These are phyloP conservation scores for Penicillium sp. DNA, from an alignment of 2,329 filamentous ascomycete species.

Conservation along the genomic window DNA sequence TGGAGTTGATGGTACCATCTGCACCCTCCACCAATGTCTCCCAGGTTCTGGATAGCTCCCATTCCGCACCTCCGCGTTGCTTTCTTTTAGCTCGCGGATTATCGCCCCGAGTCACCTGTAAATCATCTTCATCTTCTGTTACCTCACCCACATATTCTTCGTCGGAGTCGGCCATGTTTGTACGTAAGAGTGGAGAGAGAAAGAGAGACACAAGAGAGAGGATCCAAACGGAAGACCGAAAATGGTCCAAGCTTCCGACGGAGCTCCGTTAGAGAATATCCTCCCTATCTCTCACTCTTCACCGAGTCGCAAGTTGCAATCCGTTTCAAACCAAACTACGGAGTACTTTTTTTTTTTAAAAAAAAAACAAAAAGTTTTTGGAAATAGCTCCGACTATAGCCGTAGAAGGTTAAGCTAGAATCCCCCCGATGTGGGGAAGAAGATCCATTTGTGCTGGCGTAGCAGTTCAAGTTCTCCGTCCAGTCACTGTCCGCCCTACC, in stretches of 20 bases:
- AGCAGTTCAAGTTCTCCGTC: slow-evolving; percentile 27
- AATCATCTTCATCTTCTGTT: slow-evolving; percentile 47
- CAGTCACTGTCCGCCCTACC: slow-evolving; percentile 30
- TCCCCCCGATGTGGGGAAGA: slow-evolving; percentile 38
- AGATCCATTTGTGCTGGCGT: slow-evolving; percentile 33
- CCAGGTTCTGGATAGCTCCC: slow-evolving; percentile 53
- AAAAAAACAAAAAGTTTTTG: too few relatives aligned
- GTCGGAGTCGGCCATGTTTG: slow-evolving; percentile 48
- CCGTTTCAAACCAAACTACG: neutral
- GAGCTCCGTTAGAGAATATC: slow-evolving; percentile 21
- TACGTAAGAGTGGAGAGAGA: slow-evolving; percentile 1
- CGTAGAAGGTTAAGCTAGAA: slow-evolving; percentile 17
- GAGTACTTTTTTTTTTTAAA: too few relatives aligned
- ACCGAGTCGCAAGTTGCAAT: neutral
- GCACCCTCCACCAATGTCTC: slow-evolving; percentile 75
- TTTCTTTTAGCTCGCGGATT: slow-evolving; percentile 36
- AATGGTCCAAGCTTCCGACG: slow-evolving; percentile 35
- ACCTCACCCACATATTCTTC: slow-evolving; percentile 54
- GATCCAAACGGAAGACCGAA: slow-evolving; percentile 9
- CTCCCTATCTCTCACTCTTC: neutral
- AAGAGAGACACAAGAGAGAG: slow-evolving; percentile 6
- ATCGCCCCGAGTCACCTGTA: slow-evolving; percentile 22
- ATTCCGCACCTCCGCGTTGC: slow-evolving; percentile 42
- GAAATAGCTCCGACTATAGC: slow-evolving; percentile 22
- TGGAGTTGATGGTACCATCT: slow-evolving; percentile 72